Evolutionary conservation across 352 stramenopile genomes (phyloP), one percentile per base, ranked within the genome.

Genomic region (Blastocystis sp.): DNA sequence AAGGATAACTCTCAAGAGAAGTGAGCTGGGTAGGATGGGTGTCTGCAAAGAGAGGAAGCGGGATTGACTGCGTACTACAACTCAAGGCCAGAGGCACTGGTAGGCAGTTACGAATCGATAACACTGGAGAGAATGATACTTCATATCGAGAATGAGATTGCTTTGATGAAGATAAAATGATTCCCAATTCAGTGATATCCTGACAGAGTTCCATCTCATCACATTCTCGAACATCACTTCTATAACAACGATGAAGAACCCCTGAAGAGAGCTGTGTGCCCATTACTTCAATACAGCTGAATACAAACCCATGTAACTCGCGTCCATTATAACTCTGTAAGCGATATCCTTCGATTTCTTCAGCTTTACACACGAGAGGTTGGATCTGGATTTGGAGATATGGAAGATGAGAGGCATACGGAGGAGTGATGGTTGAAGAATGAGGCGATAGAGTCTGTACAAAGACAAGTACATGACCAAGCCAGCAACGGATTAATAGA

Each of bases 361-460:
- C 73, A 13, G 27, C 24, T 1, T 54, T 53, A 64, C 42, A 84
- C 37, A 64, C 48, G 15, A 84, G 53, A 0, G 73, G 73, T 17
- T 68, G 51, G 33, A 84, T 48, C 33, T 84, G 53, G 13, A 84
- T 27, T 9, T 44, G 48, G 1, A 84, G 73, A 62, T 62, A 66
- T 0, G 30, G 53, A 1, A 84, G 56, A 11, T 42, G 54, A 44
- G 48, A 84, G 1, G 54, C 51, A n/a, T 53, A 84, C 7, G 73
- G 73, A 30, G 73, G 73, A 30, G 9, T 48, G 2, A 30, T 3
- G 4, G 24, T 22, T 15, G 17, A 33, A 1, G 22, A 33, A 9
- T 33, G 33, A 27, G 48, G 48, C 7, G 22, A 15, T n/a, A 84
- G 22, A 9, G 51, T 30, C 22, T 22, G n/a, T 13, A 3, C 40